These are phyloP conservation scores for Metschnikowia drakensbergensis DNA, from an alignment of 805 yeast genomes.

Conservation along the genomic window DNA sequence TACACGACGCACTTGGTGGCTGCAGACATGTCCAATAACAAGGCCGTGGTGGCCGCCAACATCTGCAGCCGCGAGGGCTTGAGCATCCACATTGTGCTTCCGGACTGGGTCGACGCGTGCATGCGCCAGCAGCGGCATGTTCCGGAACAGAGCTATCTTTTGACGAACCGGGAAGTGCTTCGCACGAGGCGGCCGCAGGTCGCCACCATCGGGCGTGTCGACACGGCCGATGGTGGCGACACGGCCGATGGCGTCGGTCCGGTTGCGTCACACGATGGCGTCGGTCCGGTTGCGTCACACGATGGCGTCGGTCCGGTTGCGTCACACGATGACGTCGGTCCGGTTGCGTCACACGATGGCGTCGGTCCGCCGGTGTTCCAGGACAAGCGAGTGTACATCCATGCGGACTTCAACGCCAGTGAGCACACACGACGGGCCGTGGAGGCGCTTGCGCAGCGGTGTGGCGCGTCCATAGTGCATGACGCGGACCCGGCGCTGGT, in stretches of 20 bases:
- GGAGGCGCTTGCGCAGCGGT: slow-evolving; percentile 39
- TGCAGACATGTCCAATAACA: slow-evolving; percentile 48
- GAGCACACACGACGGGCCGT: slow-evolving; percentile 39
- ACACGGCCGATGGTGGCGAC: neutral
- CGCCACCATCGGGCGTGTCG: no score
- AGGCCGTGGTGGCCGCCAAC: slow-evolving; percentile 53
- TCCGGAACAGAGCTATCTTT: slow-evolving; percentile 50
- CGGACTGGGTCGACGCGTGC: slow-evolving; percentile 79
- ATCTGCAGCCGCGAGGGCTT: slow-evolving; percentile 23
- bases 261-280: neutral
- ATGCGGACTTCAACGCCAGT: slow-evolving; percentile 55
- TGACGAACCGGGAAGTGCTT: slow-evolving; percentile 21
- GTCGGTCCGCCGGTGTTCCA: neutral
- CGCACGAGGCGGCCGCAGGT: slow-evolving; percentile 21
- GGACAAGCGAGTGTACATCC: slow-evolving; percentile 47
- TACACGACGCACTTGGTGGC: slow-evolving; percentile 80
- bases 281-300: neutral
- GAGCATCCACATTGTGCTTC: slow-evolving; percentile 59
- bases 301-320: neutral
- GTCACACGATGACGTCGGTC: neutral
- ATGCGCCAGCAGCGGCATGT: slow-evolving; percentile 48
- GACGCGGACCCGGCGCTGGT: slow-evolving; percentile 17
- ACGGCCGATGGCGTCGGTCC: neutral
- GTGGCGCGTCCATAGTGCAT: slow-evolving; percentile 51
- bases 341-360: neutral